A percentile compares a stretch with the other conserved stretches of the same genome.
Evolutionary conservation across 176 grass and related monocot species (phyloP).

Genomic region (Phragmites australis): DNA sequence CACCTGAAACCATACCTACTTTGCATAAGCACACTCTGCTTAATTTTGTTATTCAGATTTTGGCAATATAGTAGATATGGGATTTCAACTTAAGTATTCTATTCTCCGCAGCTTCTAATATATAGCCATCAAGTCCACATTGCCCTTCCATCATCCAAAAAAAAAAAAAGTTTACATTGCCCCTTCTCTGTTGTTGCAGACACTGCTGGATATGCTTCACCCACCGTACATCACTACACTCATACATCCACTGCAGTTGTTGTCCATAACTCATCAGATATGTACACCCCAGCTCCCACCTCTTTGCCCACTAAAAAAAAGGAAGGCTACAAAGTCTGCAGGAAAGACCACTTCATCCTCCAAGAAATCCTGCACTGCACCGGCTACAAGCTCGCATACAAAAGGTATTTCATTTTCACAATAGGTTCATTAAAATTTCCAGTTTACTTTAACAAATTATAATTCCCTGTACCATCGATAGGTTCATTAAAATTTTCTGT

Average conservation of each 20-base stretch:
- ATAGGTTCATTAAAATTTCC: too few relatives aligned
- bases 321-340: constrained; percentile 60
- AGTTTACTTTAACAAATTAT: too few relatives aligned
- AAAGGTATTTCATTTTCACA: constrained; percentile 37
- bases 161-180: not conserved
- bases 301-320: constrained; percentile 59
- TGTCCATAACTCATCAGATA: constrained; percentile 39
- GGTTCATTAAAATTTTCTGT: too few relatives aligned
- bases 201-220: constrained; percentile 33
- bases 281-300: constrained; percentile 32
- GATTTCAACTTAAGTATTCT: too few relatives aligned
- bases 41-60: too few relatives aligned
- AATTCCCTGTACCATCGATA: too few relatives aligned
- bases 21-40: too few relatives aligned
- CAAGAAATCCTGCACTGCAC: constrained; percentile 45
- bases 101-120: too few relatives aligned
- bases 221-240: constrained; percentile 40
- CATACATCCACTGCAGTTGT: constrained; percentile 35
- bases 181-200: constrained; percentile 30
- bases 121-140: not conserved
- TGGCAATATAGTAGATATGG: not conserved
- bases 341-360: constrained; percentile 43
- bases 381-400: not conserved
- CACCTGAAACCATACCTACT: too few relatives aligned
- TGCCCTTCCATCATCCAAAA: too few relatives aligned